phyloP scores from a whole-genome alignment of 495 filamentous ascomycete species.

The Cryomyces antarcticus region DNA sequence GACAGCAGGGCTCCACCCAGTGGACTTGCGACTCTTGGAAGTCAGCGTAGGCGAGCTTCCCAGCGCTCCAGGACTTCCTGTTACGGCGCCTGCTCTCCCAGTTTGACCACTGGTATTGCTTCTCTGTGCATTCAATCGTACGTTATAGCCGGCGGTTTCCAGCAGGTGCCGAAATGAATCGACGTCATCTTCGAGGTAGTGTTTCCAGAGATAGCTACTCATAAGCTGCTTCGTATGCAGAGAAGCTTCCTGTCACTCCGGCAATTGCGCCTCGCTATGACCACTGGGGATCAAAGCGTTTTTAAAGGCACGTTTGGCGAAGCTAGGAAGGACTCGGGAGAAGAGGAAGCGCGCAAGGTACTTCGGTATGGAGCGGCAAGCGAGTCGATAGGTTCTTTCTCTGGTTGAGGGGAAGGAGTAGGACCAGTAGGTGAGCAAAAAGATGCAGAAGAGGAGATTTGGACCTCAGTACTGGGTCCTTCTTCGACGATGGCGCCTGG shows the following conservation, averaged over 20 bases:
- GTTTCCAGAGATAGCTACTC: constrained; percentile 92
- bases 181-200: constrained; percentile 88
- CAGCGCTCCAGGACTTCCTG: constrained; percentile 30
- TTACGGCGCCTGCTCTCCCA: constrained; percentile 17
- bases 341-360: neutral
- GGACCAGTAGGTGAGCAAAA: too few relatives aligned
- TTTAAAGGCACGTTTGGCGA: constrained; percentile 41
- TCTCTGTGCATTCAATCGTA: constrained; percentile 25
- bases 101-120: constrained; percentile 12
- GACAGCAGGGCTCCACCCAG: constrained; percentile 3
- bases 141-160: constrained; percentile 35
- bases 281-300: constrained; percentile 61
- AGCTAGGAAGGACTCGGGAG: constrained; percentile 12
- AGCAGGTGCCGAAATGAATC: constrained; percentile 72
- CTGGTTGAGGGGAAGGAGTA: too few relatives aligned
- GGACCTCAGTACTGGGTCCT: too few relatives aligned
- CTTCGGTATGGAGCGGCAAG: too few relatives aligned
- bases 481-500: too few relatives aligned
- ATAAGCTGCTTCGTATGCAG: constrained; percentile 33
- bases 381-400: too few relatives aligned
- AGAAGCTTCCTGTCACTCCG: constrained; percentile 40
- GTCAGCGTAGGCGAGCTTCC: constrained; percentile 27
- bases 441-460: too few relatives aligned
- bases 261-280: constrained; percentile 65
- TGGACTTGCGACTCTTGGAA: constrained; percentile 22